These are phyloP conservation scores for Boletus sp. DNA, from an alignment of 768 basidiomycete species.

Conservation along the genomic window DNA sequence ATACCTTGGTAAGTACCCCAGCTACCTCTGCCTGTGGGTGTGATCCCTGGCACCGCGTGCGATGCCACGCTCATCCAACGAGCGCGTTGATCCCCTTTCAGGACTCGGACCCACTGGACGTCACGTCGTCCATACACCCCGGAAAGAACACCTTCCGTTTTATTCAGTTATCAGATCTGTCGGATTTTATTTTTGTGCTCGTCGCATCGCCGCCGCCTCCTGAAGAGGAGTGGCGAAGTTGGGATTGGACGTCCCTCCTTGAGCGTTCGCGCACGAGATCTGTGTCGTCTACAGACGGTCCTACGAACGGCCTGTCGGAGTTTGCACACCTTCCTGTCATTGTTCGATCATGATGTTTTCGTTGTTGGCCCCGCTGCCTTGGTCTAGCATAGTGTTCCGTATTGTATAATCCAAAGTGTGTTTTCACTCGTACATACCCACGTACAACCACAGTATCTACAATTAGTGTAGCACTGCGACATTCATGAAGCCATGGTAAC, in stretches of 20 bases:
- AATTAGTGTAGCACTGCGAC: background rate
- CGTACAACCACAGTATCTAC: no score
- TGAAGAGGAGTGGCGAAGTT: constrained; percentile 20
- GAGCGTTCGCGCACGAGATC: background rate
- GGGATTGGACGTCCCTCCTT: constrained; percentile 22
- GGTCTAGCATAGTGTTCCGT: background rate
- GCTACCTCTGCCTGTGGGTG: background rate
- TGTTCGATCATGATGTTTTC: constrained; percentile 16
- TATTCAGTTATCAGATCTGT: constrained; percentile 45
- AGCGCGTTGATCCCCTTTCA: constrained; percentile 3
- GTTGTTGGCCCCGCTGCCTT: no score
- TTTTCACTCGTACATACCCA: background rate
- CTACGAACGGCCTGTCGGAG: constrained; percentile 5
- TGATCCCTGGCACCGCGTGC: background rate
- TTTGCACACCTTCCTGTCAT: constrained; percentile 19
- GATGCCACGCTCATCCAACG: background rate
- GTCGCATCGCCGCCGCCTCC: constrained; percentile 32
- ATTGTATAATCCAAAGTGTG: background rate
- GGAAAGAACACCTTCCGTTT: constrained; percentile 49
- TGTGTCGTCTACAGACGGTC: background rate
- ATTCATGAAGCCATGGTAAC: constrained; percentile 13
- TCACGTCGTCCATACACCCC: constrained; percentile 39
- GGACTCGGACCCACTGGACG: constrained; percentile 36
- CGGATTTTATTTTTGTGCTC: constrained; percentile 43
- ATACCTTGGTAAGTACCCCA: constrained; percentile 36